Evolutionary conservation across 306 rosid species (phyloP), one percentile per base, ranked within the genome.

Genomic region (Oxytropis ochrocephala): DNA sequence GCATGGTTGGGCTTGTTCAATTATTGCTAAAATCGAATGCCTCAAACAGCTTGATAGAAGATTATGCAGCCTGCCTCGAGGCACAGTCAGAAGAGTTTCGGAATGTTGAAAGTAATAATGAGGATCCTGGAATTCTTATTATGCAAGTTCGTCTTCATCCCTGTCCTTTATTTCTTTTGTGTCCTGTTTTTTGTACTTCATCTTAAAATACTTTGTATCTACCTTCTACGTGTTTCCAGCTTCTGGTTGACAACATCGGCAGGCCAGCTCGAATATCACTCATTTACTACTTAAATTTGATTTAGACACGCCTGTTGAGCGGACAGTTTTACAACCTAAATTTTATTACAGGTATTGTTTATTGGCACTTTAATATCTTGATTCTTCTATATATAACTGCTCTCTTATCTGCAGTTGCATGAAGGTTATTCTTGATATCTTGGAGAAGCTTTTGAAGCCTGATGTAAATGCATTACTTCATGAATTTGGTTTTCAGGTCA

Each of bases 31-130:
- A 94, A 80, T 87, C 88, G 54, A 88, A 84, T 74, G 83, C 97
- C 48, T 84, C 89, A 30, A 90, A 76, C 82, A 87, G 80, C 75
- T 83, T 94, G 77, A 72, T 94, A 52, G 98, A 94, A 84, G 98
- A 94, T 85, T 94, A 94, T 85, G 98, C 98, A 64, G 95, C 96
- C 60, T 94, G 98, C 89, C 96, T 94, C 16, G 98, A 90, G 79
- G 82, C 86, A 76, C 80, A 92, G 66, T 86, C 92, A 5, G 96
- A 88, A 77, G 97, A 88, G 75, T 82, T 74, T 72, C 94, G 87
- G 80, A 65, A 72, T 70, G 76, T 85, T 55, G 97, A 87, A 64
- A 87, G 85, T 67, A 78, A 79, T 57, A 84, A 63, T 78, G 91
- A 93, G 53, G 97, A 94, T 90, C 84, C 92, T 5, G 98, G 97